phyloP scores from a whole-genome alignment of 179 eudicot genomes.

The Beta corolliflora region DNA sequence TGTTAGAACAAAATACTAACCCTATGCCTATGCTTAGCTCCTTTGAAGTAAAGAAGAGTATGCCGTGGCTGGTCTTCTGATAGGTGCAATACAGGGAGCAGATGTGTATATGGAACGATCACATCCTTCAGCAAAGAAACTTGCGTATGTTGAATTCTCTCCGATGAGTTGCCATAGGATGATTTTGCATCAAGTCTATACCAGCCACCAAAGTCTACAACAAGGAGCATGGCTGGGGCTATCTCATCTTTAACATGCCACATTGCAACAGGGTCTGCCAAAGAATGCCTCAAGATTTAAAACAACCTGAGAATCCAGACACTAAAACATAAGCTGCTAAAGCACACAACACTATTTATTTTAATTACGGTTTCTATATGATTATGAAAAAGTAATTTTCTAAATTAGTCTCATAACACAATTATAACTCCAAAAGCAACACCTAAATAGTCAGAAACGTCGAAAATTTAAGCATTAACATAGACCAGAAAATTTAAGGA shows the following conservation, averaged over 20 bases:
- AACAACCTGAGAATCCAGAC: constrained; percentile 88
- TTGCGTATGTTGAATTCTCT: constrained; percentile 77
- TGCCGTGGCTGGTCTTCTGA: constrained; percentile 65
- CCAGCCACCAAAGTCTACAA: constrained; percentile 98
- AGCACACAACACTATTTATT: constrained; percentile 27
- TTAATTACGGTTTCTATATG: not conserved
- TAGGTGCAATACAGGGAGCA: constrained; percentile 63
- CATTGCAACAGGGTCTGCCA: constrained; percentile 99
- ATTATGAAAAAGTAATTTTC: not conserved
- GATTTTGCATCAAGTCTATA: constrained; percentile 60
- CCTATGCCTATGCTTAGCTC: constrained; percentile 91
- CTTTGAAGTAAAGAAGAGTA: constrained; percentile 87
- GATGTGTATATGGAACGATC: constrained; percentile 81
- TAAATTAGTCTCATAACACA: not conserved
- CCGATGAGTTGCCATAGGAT: constrained; percentile 53
- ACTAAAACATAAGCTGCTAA: constrained; percentile 68
- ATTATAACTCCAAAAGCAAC: no score
- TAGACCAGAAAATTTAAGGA: not conserved
- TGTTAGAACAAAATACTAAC: constrained; percentile 44
- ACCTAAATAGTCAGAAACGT: not conserved
- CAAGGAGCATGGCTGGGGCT: constrained; percentile 78
- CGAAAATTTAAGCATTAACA: not conserved
- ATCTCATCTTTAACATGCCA: constrained; percentile 87
- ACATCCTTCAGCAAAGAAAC: constrained; percentile 94
- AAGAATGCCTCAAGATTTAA: constrained; percentile 94